Evolutionary conservation across 2,329 filamentous ascomycete genomes (phyloP), one percentile per base, ranked within the genome.

Genomic region (Alternaria rosae): DNA sequence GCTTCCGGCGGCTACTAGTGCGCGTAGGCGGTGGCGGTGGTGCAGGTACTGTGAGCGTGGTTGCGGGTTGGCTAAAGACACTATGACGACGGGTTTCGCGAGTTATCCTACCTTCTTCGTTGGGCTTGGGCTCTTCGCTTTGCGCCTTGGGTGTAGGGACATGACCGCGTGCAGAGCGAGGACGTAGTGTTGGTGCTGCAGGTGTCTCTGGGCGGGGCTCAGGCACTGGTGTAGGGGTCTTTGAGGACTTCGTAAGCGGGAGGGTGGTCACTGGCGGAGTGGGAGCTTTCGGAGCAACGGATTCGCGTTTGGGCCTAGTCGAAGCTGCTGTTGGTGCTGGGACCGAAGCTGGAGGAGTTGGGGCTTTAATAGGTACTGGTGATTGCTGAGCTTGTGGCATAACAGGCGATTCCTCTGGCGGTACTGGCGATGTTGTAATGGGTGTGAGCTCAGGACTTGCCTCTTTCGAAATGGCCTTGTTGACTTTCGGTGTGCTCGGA

Each of bases 1-100:
- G 91, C 80, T 90, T 92, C 55, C 85, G 82, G 53, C 91, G 87
- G 17, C 79, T 76, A 41, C 80, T 81, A 50, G 79, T 78, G 10
- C 77, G 72, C 21, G 83, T 82, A n/a, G 80, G 62, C 2, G 64
- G 58, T 28, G 74, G 61, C 8, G 70, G 57, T 8, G 53, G 35
- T 17, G 59, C 15, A 13, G 55, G 50, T 58, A 48, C 59, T 58
- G 54, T 58, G 17, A 47, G 42, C 10, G 54, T 26, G 38, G 59
- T 43, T 51, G 68, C 65, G n/a, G 80, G 79, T 52, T 82, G 73
- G 62, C 78, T 81, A 55, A 82, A 82, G 50, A 83, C 82, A 70
- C 82, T 84, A 57, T 79, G 79, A 35, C 83, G 80, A 38, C 83
- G 81, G 21, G 82, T 76, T 54, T 80, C 77, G 21, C 77, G 78